A percentile compares a stretch with the other conserved stretches of the same genome.
phyloP scores from a whole-genome alignment of 805 yeast species.

The Tetrapisispora phaffii region DNA sequence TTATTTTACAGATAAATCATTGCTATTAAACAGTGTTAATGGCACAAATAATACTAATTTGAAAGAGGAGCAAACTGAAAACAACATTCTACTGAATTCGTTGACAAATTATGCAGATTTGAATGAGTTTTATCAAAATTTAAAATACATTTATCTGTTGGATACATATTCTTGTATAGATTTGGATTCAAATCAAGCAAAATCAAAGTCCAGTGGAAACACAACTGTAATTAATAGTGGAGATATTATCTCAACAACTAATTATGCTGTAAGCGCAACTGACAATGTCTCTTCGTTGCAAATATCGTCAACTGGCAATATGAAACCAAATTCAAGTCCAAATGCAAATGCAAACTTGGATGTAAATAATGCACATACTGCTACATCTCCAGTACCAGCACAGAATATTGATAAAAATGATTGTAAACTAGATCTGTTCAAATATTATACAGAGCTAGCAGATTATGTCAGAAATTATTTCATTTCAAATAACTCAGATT shows the following conservation, averaged over 20 bases:
- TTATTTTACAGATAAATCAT: conserved; percentile 17
- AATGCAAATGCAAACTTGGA: background rate
- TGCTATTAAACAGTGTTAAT: background rate
- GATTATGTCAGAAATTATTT: conserved; percentile 16
- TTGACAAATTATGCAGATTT: conserved; percentile 21
- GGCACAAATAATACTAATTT: background rate
- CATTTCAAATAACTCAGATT: conserved; percentile 9
- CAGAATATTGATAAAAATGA: background rate
- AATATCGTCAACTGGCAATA: background rate
- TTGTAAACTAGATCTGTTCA: conserved; percentile 26
- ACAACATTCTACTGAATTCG: conserved; percentile 26
- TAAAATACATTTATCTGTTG: conserved; percentile 24
- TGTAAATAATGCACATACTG: background rate
- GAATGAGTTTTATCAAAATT: conserved; percentile 26
- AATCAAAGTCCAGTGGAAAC: background rate
- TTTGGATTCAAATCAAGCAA: conserved; percentile 10
- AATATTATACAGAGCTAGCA: conserved; percentile 25
- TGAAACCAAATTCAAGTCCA: background rate
- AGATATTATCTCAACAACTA: background rate
- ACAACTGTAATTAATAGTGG: conserved; percentile 6
- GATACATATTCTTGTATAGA: conserved; percentile 27
- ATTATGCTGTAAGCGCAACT: background rate
- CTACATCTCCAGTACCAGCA: background rate
- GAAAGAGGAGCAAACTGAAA: background rate
- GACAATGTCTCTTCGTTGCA: conserved; percentile 1